Conservation (phyloP, 1,284 basidiomycete genomes). For the Tetrapyrgos nigripes region DNA sequence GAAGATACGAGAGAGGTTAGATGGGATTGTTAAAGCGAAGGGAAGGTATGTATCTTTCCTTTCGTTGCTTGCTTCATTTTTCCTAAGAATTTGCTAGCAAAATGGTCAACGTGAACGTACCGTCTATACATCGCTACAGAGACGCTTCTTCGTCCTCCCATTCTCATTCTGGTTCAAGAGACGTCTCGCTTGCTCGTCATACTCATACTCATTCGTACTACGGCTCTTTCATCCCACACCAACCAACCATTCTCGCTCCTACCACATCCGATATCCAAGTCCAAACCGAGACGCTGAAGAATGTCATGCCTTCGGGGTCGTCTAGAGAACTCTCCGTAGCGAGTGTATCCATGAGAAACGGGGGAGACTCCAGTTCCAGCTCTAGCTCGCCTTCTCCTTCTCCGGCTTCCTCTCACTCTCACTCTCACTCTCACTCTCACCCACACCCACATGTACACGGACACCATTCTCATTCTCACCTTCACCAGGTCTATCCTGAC, state of each 20-base stretch:
- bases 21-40: too few species aligned
- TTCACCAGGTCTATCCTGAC: background rate
- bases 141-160: background rate
- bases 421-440: too few species aligned
- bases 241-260: background rate
- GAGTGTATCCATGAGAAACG: background rate
- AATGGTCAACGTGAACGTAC: background rate
- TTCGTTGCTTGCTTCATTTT: too few species aligned
- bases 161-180: background rate
- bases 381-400: background rate
- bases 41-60: too few species aligned
- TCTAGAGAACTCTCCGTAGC: background rate
- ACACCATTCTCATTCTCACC: background rate
- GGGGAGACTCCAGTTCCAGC: background rate
- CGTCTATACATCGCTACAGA: background rate
- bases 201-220: background rate
- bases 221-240: background rate
- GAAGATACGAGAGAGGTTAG: too few species aligned
- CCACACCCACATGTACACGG: background rate
- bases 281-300: background rate
- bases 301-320: background rate
- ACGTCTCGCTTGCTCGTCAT: background rate
- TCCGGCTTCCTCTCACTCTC: too few species aligned
- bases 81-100: too few species aligned
- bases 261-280: background rate